Percentiles rank a stretch among this genome's conserved stretches.
Evolutionary conservation across 208 protist species (phyloP).

Genomic region (Herpetomonas samuelpessoai): DNA sequence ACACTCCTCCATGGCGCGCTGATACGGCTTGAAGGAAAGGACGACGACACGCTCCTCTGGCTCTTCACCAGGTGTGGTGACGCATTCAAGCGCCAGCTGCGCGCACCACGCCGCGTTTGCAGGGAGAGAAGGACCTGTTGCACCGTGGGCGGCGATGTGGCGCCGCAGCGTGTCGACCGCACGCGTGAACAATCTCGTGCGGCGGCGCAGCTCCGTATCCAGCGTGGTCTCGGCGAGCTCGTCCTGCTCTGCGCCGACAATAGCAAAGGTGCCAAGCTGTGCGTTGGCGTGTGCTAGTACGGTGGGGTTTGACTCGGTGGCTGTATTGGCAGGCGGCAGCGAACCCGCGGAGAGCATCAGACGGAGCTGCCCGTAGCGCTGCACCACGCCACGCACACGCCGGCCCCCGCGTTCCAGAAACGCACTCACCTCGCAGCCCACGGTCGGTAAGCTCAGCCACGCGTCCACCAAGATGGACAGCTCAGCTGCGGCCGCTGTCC

Average conservation of each 20-base stretch:
- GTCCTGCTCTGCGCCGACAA: slow-evolving; percentile 40
- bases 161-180: not conserved
- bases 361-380: slow-evolving; percentile 66
- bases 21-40: slow-evolving; percentile 57
- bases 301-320: too few species aligned
- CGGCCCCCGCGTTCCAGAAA: slow-evolving; percentile 60
- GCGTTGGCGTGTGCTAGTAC: not conserved
- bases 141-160: not conserved
- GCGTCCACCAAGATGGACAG: too few species aligned
- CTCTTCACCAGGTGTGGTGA: not conserved
- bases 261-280: slow-evolving; percentile 33
- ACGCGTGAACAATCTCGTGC: not conserved
- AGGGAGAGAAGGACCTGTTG: slow-evolving; percentile 4
- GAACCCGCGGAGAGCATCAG: slow-evolving; percentile 54
- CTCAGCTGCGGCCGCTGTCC: too few species aligned
- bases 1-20: slow-evolving; percentile 59
- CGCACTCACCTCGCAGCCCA: slow-evolving; percentile 54
- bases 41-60: slow-evolving; percentile 27
- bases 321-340: too few species aligned
- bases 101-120: slow-evolving; percentile 44
- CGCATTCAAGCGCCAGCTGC: slow-evolving; percentile 35
- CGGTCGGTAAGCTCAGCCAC: slow-evolving; percentile 81
- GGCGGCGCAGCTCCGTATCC: slow-evolving; percentile 35
- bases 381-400: slow-evolving; percentile 50
- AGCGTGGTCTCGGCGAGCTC: slow-evolving; percentile 44